A percentile compares a stretch with the other conserved stretches of the same genome.
These are phyloP conservation scores for Dendryphion nanum DNA, from an alignment of 2,329 filamentous ascomycete genomes.

Conservation along the genomic window DNA sequence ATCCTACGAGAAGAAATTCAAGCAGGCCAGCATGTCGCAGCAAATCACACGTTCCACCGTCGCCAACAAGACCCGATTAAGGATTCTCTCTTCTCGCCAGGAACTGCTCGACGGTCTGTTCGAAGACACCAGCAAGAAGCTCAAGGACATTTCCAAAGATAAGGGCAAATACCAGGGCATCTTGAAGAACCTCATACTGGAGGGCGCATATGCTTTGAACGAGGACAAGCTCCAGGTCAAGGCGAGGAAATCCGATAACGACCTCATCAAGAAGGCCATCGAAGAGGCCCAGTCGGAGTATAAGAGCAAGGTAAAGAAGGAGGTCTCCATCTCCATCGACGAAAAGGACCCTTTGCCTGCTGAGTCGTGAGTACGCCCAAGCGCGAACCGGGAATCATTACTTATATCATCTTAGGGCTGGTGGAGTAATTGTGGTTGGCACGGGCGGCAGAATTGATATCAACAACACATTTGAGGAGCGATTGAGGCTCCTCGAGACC, in stretches of 20 bases:
- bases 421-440: conserved; percentile 78
- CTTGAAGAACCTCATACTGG: conserved; percentile 78
- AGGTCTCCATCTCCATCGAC: conserved; percentile 69
- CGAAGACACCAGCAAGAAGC: conserved; percentile 71
- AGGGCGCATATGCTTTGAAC: conserved; percentile 84
- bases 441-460: conserved; percentile 93
- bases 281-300: conserved; percentile 77
- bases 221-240: conserved; percentile 75
- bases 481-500: conserved; percentile 79
- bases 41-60: conserved; percentile 97
- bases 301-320: conserved; percentile 72
- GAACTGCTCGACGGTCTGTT: conserved; percentile 90
- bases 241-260: conserved; percentile 76
- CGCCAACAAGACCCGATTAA: conserved; percentile 91
- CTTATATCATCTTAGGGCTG: conserved; percentile 60
- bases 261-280: conserved; percentile 73
- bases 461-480: conserved; percentile 96
- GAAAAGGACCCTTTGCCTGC: conserved; percentile 78
- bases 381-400: background rate
- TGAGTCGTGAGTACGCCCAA: conserved; percentile 65
- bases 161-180: conserved; percentile 71
- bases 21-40: conserved; percentile 96
- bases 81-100: conserved; percentile 83
- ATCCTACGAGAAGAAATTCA: conserved; percentile 98
- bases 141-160: conserved; percentile 66